phyloP scores from a whole-genome alignment of 257 asterid genomes.

The Gynochthodes officinalis region DNA sequence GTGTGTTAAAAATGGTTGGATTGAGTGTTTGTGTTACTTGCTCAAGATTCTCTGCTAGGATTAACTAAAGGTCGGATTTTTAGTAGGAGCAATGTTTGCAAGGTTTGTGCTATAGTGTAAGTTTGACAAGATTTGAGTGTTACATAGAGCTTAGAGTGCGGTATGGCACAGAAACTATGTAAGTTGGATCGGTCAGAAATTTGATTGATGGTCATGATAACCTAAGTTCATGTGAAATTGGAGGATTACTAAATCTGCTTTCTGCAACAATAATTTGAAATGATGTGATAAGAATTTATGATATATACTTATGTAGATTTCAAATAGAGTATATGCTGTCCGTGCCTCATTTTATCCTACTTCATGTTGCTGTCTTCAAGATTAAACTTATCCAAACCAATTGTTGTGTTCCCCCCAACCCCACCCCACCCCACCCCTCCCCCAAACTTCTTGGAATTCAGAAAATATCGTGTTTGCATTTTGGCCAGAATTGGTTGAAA shows the following conservation, averaged over 20 bases:
- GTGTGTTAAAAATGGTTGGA: neutral
- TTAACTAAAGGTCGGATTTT: neutral
- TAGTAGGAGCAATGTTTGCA: neutral
- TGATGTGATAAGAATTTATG: neutral
- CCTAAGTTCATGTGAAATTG: neutral
- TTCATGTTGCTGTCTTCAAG: neutral
- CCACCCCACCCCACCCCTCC: no score
- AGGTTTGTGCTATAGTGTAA: neutral
- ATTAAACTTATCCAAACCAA: neutral
- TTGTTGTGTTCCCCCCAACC: neutral
- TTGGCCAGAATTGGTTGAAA: conserved; percentile 46
- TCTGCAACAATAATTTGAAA: neutral
- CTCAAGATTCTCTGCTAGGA: neutral
- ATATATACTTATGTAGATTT: neutral
- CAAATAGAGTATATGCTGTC: neutral
- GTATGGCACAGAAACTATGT: neutral
- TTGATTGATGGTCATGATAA: neutral
- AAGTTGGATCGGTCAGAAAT: neutral
- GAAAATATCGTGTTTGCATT: conserved; percentile 15
- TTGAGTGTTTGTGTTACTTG: neutral
- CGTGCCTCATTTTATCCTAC: neutral
- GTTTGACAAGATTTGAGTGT: neutral
- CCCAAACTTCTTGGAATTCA: neutral
- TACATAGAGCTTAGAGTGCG: neutral
- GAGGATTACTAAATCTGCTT: neutral